Evolutionary conservation across 805 yeast genomes (phyloP), one percentile per base, ranked within the genome.

Genomic region (Ogataea nitratoaversa): DNA sequence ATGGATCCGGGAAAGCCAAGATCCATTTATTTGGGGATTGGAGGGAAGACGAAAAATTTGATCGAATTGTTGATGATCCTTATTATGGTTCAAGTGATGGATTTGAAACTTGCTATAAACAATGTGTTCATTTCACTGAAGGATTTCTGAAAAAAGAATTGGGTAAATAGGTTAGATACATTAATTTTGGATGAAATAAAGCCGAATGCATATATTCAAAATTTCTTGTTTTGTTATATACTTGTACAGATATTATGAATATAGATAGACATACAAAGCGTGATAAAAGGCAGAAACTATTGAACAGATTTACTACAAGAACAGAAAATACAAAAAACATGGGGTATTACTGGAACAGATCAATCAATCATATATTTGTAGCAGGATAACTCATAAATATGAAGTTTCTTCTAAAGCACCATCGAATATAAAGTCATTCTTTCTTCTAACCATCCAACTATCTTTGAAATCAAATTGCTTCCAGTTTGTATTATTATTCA

Each of bases 51-150:
- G 47, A 61, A 1, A 60, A 65, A 30, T 76, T 72, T 44, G 68
- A 68, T 16, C 68, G 62, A 27, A 76, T 85, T 25, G 90, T 90
- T 5, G 85, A 78, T 40, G 98, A 90, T 60, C 98, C 98, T 1
- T 90, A 91, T 60, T 91, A 90, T 56, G 97, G 97, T 5, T 96
- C 95, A 0, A 66, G 65, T 17, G 72, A 77, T 48, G 96, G 96
- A 2, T 90, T 90, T 57, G 93, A 87, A 60, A 71, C 67, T 41
- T 87, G 85, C 60, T 90, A 79, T 57, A 57, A 72, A 41, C 98
- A 90, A 57, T 71, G 89, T 37, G 56, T 66, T 9, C 89, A 84
- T 51, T 91, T 91, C 58, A 77, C 86, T 42, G 76, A 82, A 48
- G 79, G 78, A 45, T 84, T 90, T 48, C 54, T 90, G 38, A 67